Evolutionary conservation across 2,329 filamentous ascomycete genomes (phyloP).

Genomic region (Emmonsia crescens): DNA sequence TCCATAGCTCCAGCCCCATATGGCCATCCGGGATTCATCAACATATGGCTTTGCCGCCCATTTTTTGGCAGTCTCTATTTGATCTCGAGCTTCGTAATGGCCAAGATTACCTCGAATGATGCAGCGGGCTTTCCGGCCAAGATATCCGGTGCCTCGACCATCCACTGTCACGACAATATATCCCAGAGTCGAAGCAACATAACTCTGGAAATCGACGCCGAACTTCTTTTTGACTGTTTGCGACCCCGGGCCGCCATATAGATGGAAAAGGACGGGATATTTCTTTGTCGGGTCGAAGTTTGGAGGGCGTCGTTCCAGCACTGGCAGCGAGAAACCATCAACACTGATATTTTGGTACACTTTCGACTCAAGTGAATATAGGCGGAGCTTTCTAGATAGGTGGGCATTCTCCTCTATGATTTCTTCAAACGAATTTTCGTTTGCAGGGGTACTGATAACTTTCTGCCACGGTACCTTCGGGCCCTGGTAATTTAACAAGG

Average conservation of each 20-base stretch:
- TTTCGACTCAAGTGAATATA: conserved; percentile 71
- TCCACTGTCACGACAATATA: conserved; percentile 95
- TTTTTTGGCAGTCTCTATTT: conserved; percentile 78
- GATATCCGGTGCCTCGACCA: conserved; percentile 82
- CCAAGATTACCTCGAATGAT: conserved; percentile 76
- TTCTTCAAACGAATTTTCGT: conserved; percentile 52
- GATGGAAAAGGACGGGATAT: conserved; percentile 89
- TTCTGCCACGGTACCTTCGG: conserved; percentile 86
- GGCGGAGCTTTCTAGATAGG: conserved; percentile 57
- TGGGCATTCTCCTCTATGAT: conserved; percentile 66
- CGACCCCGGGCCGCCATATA: conserved; percentile 91
- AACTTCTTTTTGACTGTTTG: conserved; percentile 77
- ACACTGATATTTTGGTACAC: conserved; percentile 78
- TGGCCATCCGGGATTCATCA: conserved; percentile 69
- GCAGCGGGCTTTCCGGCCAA: conserved; percentile 73
- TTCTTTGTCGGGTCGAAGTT: conserved; percentile 74
- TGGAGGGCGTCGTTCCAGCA: conserved; percentile 76
- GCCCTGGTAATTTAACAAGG: conserved; percentile 71
- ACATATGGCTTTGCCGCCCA: conserved; percentile 77
- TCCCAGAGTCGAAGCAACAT: conserved; percentile 70
- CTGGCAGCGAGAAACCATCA: conserved; percentile 60
- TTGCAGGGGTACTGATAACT: conserved; percentile 65
- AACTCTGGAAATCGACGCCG: conserved; percentile 78
- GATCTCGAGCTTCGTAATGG: conserved; percentile 73
- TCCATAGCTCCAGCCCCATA: conserved; percentile 98